Percentiles rank a stretch among this genome's conserved stretches.
Conservation (phyloP, 805 yeast species). For the Cyberlindnera americana region DNA sequence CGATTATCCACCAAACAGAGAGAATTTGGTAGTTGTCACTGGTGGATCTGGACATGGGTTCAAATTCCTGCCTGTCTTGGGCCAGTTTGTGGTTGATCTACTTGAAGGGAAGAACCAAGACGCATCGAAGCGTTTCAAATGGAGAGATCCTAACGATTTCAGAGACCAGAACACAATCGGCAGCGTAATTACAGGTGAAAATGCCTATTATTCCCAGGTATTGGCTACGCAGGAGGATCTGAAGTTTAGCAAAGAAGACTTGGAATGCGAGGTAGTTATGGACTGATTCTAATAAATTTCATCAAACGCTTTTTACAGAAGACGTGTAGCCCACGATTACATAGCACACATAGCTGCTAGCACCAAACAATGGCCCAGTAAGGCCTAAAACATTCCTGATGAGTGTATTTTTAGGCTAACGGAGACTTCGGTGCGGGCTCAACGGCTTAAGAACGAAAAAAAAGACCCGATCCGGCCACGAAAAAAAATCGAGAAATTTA, state of each 20-base stretch:
- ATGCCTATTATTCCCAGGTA: slow-evolving; percentile 33
- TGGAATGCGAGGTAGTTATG: slow-evolving; percentile 3
- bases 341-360: too few species aligned
- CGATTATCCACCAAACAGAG: slow-evolving; percentile 27
- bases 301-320: too few species aligned
- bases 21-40: slow-evolving; percentile 30
- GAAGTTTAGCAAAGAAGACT: slow-evolving; percentile 13
- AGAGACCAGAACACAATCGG: slow-evolving; percentile 28
- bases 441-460: too few species aligned
- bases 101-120: slow-evolving; percentile 32
- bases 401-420: not conserved
- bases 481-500: slow-evolving; percentile 8
- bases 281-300: not conserved
- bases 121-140: slow-evolving; percentile 30
- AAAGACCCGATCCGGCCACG: slow-evolving; percentile 1
- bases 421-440: slow-evolving; percentile 1
- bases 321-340: too few species aligned
- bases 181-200: slow-evolving; percentile 11
- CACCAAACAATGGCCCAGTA: too few species aligned
- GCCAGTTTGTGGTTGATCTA: slow-evolving; percentile 30
- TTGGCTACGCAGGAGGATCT: slow-evolving; percentile 22
- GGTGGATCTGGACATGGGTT: slow-evolving; percentile 37
- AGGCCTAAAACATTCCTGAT: too few species aligned
- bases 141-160: slow-evolving; percentile 30
- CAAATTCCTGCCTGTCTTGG: slow-evolving; percentile 34